A percentile compares a stretch with the other conserved stretches of the same genome.
Evolutionary conservation across 257 asterid species (phyloP).

Genomic region (Solanum pimpinellifolium): DNA sequence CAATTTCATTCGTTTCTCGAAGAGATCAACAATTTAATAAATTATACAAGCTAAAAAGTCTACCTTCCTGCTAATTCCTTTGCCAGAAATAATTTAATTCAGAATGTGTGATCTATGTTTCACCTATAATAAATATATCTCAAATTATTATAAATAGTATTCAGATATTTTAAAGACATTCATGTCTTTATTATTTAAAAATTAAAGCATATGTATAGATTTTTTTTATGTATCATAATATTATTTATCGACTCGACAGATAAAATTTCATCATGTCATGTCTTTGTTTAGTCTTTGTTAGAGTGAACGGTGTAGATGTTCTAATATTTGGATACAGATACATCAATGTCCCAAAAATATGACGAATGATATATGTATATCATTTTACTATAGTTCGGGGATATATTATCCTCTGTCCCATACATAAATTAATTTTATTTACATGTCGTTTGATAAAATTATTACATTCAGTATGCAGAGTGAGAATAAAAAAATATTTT

Average conservation of each 20-base stretch:
- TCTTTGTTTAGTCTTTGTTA: no score
- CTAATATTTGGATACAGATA: no score
- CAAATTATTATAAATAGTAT: no score
- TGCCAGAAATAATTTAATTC: neutral
- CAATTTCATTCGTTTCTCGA: neutral
- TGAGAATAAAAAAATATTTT: no score
- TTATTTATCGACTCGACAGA: no score
- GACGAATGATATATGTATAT: accelerated
- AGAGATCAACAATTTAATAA: neutral
- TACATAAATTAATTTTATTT: neutral
- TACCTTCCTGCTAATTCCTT: neutral
- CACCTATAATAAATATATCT: no score
- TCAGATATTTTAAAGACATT: no score
- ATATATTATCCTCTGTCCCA: no score
- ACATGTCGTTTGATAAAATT: neutral
- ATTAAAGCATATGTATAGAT: no score
- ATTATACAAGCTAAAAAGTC: neutral
- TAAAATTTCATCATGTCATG: accelerated
- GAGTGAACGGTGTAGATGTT: no score
- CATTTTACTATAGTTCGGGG: accelerated
- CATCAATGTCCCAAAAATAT: no score
- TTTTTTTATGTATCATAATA: no score
- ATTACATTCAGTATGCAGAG: neutral
- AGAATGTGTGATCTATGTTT: neutral
- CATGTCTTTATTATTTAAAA: accelerated